Evolutionary conservation across 2,329 filamentous ascomycete species (phyloP).

Genomic region (Colletotrichum theobromicola): DNA sequence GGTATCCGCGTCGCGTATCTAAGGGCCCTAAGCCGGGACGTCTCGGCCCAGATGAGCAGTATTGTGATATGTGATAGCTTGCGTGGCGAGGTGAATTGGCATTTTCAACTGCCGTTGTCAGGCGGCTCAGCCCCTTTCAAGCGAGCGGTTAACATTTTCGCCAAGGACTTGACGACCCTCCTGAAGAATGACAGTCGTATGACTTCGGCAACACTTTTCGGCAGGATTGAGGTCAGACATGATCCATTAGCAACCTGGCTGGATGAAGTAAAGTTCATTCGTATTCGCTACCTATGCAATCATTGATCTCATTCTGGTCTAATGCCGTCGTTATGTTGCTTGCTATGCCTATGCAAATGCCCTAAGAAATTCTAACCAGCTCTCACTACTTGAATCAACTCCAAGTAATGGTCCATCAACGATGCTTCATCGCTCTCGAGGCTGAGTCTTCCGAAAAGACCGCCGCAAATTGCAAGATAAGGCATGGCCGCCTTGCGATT

Average conservation of each 20-base stretch:
- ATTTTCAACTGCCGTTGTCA: background rate
- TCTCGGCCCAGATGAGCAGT: background rate
- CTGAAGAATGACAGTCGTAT: background rate
- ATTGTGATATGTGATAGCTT: background rate
- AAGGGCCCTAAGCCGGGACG: background rate
- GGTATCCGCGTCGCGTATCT: background rate
- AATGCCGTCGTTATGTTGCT: background rate
- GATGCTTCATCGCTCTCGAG: background rate
- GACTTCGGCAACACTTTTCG: background rate
- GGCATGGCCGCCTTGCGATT: conserved; percentile 3
- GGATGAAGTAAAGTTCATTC: background rate
- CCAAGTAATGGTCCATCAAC: conserved; percentile 7
- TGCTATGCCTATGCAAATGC: background rate
- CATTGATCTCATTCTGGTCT: background rate
- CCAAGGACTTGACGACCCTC: background rate
- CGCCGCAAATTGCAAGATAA: conserved; percentile 10
- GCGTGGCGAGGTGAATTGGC: background rate
- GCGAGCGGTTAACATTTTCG: background rate
- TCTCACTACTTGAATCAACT: background rate
- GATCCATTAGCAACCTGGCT: background rate
- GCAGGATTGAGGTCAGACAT: background rate
- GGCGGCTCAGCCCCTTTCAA: background rate
- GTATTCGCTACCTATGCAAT: background rate
- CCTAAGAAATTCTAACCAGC: background rate
- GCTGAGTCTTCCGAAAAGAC: conserved; percentile 1